These are phyloP conservation scores for Arachnomyces sp. DNA, from an alignment of 2,329 filamentous ascomycete genomes.

Conservation along the genomic window DNA sequence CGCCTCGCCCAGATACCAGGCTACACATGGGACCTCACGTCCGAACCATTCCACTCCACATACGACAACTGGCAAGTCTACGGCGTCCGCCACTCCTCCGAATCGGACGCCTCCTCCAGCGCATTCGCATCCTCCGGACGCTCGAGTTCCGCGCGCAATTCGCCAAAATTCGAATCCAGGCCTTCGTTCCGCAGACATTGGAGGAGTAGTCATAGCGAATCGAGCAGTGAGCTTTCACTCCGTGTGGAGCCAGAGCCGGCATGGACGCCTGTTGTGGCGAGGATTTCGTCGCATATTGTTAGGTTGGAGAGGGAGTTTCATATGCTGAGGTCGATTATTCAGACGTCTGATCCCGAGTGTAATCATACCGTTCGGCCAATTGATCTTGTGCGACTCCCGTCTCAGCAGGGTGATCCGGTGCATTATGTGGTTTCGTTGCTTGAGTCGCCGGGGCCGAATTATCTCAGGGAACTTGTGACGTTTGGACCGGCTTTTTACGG, in stretches of 20 bases:
- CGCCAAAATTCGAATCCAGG: slow-evolving; percentile 34
- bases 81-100: slow-evolving; percentile 49
- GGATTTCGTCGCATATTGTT: slow-evolving; percentile 71
- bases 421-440: slow-evolving; percentile 74
- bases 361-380: slow-evolving; percentile 73
- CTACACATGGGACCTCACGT: slow-evolving; percentile 66
- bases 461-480: slow-evolving; percentile 60
- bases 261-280: slow-evolving; percentile 63
- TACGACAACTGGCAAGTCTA: slow-evolving; percentile 85
- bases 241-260: slow-evolving; percentile 29
- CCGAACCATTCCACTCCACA: slow-evolving; percentile 45
- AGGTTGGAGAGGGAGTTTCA: slow-evolving; percentile 83
- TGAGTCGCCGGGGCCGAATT: slow-evolving; percentile 66
- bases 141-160: slow-evolving; percentile 35
- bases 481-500: slow-evolving; percentile 69
- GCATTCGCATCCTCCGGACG: slow-evolving; percentile 38
- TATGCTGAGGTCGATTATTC: slow-evolving; percentile 63
- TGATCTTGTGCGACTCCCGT: slow-evolving; percentile 64
- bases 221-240: slow-evolving; percentile 36
- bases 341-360: slow-evolving; percentile 62
- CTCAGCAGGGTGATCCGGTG: slow-evolving; percentile 59
- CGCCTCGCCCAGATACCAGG: slow-evolving; percentile 64
- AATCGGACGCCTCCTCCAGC: slow-evolving; percentile 41
- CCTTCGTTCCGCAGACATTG: slow-evolving; percentile 38
- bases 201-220: slow-evolving; percentile 44